Evolutionary conservation across 108 stramenopile genomes (phyloP).

Genomic region (Nannochloropsis oceanica): DNA sequence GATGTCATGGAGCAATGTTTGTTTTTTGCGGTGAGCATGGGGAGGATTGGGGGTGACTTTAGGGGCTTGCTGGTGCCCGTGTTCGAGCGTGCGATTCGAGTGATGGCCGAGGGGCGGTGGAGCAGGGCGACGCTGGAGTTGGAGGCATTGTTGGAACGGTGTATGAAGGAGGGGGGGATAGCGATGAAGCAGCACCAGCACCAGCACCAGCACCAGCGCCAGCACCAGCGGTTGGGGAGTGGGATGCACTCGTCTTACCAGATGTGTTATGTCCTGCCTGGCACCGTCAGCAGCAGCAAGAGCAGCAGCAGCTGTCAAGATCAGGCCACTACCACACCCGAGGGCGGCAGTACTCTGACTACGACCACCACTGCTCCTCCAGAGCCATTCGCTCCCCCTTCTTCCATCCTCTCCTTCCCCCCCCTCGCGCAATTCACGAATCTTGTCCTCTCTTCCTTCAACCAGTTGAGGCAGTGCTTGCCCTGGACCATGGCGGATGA

Average conservation of each 20-base stretch:
- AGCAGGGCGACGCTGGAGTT: conserved; percentile 1
- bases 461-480: conserved; percentile 9
- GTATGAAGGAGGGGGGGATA: not conserved
- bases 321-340: not conserved
- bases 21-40: conserved; percentile 32
- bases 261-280: not conserved
- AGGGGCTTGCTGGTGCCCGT: conserved; percentile 23
- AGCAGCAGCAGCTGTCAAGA: not conserved
- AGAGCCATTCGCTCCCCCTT: not conserved
- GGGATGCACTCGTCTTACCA: not conserved
- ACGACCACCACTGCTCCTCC: not conserved
- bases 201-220: not conserved
- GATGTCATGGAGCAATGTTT: conserved; percentile 22
- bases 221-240: not conserved
- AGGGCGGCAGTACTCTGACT: not conserved
- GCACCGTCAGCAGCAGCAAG: not conserved
- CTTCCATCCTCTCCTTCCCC: conserved; percentile 9
- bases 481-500: not conserved
- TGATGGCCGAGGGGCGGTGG: not conserved
- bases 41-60: conserved; percentile 23
- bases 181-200: not conserved
- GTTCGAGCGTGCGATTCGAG: conserved; percentile 17
- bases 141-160: not conserved
- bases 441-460: conserved; percentile 4
- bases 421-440: conserved; percentile 15